phyloP scores from a whole-genome alignment of 106 monocot species.

The Allium cepa region DNA sequence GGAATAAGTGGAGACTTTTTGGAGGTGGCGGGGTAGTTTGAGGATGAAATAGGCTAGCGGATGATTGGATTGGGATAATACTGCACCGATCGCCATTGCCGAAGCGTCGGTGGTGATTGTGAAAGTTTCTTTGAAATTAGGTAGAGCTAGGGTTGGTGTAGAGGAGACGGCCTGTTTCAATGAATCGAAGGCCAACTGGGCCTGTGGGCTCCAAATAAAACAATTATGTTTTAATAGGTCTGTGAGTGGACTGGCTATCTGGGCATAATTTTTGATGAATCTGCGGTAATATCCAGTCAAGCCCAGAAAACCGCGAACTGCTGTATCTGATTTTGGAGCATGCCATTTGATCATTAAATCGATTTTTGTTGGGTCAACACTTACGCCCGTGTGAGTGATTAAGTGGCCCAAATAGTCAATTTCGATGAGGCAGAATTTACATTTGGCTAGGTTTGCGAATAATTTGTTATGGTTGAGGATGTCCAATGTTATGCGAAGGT shows the following conservation, averaged over 20 bases:
- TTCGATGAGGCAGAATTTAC: not conserved
- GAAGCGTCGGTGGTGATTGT: not conserved
- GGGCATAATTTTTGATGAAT: not conserved
- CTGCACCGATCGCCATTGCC: not conserved
- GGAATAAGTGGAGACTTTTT: too few relatives aligned
- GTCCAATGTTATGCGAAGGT: not conserved
- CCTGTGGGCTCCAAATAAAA: not conserved
- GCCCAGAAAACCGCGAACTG: not conserved
- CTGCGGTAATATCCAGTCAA: not conserved
- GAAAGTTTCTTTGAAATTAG: not conserved
- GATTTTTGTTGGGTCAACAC: not conserved
- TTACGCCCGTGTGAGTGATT: not conserved
- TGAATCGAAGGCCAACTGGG: not conserved
- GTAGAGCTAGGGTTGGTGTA: not conserved
- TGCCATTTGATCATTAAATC: not conserved
- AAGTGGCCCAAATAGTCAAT: constrained; percentile 2
- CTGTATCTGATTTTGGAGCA: not conserved
- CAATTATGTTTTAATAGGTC: not conserved
- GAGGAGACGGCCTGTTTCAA: not conserved
- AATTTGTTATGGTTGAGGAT: not conserved
- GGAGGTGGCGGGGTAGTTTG: too few relatives aligned
- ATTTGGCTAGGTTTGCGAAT: not conserved
- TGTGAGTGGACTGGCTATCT: not conserved
- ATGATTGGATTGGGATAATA: too few relatives aligned
- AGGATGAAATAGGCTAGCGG: too few relatives aligned